Conservation (phyloP, 106 monocot species). For the Allium sativum region DNA sequence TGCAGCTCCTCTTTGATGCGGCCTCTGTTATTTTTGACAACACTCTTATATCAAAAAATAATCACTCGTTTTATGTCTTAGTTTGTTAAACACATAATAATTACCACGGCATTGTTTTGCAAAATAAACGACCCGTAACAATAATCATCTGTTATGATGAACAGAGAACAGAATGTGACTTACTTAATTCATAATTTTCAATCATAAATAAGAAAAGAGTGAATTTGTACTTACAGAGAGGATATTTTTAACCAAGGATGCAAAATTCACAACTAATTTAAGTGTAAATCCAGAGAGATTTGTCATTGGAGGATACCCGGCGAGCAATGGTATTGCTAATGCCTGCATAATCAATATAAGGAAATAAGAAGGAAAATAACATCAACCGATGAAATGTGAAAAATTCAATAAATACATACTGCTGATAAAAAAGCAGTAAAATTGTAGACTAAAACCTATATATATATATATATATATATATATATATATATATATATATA, state of each 20-base stretch:
- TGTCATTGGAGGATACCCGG: slow-evolving; percentile 48
- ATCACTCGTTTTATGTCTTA: background rate
- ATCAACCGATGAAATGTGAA: background rate
- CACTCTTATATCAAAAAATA: background rate
- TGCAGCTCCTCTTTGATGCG: slow-evolving; percentile 49
- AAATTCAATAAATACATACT: slow-evolving; percentile 22
- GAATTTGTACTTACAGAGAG: slow-evolving; percentile 51
- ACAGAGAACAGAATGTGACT: no score
- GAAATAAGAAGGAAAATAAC: slow-evolving; percentile 1
- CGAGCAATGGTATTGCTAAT: slow-evolving; percentile 47
- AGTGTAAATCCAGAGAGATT: slow-evolving; percentile 52
- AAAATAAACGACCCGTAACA: slow-evolving; percentile 28
- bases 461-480: no score
- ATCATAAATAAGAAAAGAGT: no score
- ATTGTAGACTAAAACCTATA: slow-evolving; percentile 50
- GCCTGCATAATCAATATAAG: slow-evolving; percentile 29
- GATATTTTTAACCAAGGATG: slow-evolving; percentile 59
- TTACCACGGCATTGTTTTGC: slow-evolving; percentile 42
- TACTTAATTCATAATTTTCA: no score
- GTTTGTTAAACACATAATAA: background rate
- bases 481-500: no score
- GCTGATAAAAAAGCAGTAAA: slow-evolving; percentile 38
- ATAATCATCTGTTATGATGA: slow-evolving; percentile 7
- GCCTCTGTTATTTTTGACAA: slow-evolving; percentile 9
- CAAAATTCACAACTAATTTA: slow-evolving; percentile 37